A percentile compares a stretch with the other conserved stretches of the same genome.
Evolutionary conservation across 2,329 filamentous ascomycete genomes (phyloP).

Genomic region (Apiospora sp.): DNA sequence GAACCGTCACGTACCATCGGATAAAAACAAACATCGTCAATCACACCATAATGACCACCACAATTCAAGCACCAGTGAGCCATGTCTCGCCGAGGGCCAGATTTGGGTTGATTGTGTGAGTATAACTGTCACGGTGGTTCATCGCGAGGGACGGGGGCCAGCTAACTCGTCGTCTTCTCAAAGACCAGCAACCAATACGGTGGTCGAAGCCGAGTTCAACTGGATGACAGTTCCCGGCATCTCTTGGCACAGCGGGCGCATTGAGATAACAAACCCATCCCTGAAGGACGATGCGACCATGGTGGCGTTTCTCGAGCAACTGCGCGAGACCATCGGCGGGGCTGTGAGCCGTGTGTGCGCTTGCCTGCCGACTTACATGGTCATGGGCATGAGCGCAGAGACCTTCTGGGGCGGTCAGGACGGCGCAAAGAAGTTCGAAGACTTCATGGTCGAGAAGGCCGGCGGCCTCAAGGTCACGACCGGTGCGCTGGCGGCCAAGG

Average conservation of each 20-base stretch:
- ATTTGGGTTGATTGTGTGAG: conserved; percentile 41
- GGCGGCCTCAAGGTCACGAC: conserved; percentile 41
- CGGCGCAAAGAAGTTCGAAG: conserved; percentile 41
- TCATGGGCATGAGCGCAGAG: conserved; percentile 45
- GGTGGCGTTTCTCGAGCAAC: conserved; percentile 41
- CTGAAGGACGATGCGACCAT: conserved; percentile 40
- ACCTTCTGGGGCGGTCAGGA: conserved; percentile 43
- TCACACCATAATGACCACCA: conserved; percentile 22
- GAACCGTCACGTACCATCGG: not conserved
- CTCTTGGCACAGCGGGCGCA: conserved; percentile 43
- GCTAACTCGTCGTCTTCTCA: not conserved
- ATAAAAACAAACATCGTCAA: not conserved
- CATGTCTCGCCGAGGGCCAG: conserved; percentile 36
- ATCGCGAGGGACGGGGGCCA: not conserved
- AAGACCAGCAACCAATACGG: conserved; percentile 43
- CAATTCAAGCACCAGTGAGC: conserved; percentile 32
- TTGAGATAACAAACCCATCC: conserved; percentile 40
- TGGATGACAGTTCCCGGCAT: conserved; percentile 42
- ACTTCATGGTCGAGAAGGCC: conserved; percentile 40
- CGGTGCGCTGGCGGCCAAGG: conserved; percentile 41
- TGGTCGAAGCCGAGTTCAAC: conserved; percentile 44
- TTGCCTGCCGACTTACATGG: conserved; percentile 41
- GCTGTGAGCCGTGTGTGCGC: conserved; percentile 40
- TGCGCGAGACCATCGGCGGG: conserved; percentile 39
- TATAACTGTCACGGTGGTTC: not conserved